Conservation (phyloP, 208 protist genomes). For the Strigomonas galati region DNA sequence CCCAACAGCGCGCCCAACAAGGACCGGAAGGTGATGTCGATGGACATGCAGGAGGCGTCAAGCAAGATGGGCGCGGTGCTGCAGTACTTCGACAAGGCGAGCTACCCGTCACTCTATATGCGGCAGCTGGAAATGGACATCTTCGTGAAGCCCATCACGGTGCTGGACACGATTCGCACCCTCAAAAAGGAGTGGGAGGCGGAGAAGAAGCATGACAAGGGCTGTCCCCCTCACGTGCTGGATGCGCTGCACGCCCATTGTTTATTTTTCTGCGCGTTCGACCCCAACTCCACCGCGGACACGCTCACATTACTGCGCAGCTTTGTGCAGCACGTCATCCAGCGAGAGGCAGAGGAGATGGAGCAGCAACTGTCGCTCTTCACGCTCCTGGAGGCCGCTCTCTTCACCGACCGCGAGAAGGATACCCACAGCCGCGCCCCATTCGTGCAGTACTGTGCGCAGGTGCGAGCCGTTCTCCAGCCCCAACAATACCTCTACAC, state of each 20-base stretch:
- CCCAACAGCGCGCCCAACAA: not conserved
- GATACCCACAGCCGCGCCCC: not conserved
- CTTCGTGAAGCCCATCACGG: not conserved
- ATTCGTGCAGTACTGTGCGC: too few species aligned
- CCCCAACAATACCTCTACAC: too few species aligned
- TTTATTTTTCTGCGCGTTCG: slow-evolving; percentile 73
- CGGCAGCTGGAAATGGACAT: not conserved
- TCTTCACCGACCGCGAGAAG: not conserved
- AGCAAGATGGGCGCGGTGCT: not conserved
- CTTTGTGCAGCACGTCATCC: slow-evolving; percentile 21
- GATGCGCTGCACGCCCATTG: slow-evolving; percentile 62
- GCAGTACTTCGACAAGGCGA: not conserved
- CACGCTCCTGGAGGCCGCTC: not conserved
- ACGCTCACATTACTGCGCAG: slow-evolving; percentile 41
- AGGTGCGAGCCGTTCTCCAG: too few species aligned
- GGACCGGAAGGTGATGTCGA: not conserved
- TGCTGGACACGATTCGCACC: not conserved
- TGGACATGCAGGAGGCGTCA: not conserved
- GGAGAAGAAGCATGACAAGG: too few species aligned
- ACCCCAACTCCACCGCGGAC: slow-evolving; percentile 38
- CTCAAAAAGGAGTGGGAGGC: not conserved
- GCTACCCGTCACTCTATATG: not conserved
- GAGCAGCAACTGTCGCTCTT: not conserved
- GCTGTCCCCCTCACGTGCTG: slow-evolving; percentile 27
- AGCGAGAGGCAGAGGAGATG: slow-evolving; percentile 20